These are phyloP conservation scores for Monilinia aucupariae DNA, from an alignment of 2,329 filamentous ascomycete genomes.

Conservation along the genomic window DNA sequence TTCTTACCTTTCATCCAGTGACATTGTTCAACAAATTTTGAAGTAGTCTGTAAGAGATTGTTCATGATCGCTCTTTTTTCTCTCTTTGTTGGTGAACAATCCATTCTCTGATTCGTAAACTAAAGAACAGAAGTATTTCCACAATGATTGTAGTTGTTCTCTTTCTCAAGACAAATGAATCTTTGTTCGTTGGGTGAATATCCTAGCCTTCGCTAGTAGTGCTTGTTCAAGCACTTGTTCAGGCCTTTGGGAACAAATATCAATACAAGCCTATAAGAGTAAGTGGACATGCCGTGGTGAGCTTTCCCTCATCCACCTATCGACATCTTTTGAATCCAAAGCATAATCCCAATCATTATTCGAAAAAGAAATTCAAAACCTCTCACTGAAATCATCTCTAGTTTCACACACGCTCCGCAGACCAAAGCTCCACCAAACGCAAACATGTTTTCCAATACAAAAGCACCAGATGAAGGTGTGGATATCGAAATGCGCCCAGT, in stretches of 20 bases:
- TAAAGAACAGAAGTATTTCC: background rate
- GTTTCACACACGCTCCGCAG: background rate
- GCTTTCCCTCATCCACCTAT: background rate
- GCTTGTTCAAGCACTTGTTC: background rate
- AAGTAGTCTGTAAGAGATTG: background rate
- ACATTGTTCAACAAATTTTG: no score
- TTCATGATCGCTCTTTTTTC: background rate
- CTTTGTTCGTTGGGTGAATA: background rate
- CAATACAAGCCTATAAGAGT: background rate
- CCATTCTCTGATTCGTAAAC: background rate
- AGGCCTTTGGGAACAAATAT: background rate
- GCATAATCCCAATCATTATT: background rate
- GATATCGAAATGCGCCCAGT: background rate
- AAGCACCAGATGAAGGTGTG: background rate
- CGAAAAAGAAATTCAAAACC: background rate
- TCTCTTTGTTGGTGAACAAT: background rate
- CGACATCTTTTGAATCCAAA: background rate
- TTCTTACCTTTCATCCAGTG: no score
- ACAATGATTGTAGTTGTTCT: background rate
- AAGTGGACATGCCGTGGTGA: background rate
- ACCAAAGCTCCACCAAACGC: background rate
- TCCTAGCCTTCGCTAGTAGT: no score
- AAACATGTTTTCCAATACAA: background rate
- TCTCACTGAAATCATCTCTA: no score
- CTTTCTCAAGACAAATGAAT: no score